Base-by-base conservation (phyloP, 257 asterid species). In the Solanum megistacrolobum region DNA sequence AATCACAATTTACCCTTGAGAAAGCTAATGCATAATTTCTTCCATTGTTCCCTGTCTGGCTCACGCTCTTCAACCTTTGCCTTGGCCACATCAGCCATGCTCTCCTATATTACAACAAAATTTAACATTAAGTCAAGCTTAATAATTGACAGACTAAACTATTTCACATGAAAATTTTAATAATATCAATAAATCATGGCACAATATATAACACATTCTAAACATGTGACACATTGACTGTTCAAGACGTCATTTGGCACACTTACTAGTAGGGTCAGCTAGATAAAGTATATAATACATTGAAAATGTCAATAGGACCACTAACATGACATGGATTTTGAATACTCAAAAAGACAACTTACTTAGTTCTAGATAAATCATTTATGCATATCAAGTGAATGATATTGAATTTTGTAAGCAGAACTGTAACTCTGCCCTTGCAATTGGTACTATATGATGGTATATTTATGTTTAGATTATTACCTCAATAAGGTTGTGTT, bases 1-100 rank as follows among this genome's bases (percentile, higher is more conserved):
- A 91, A 90, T 95, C 93, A 96, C 85, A 94, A 90, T 90, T 94
- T 93, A 85, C 98, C 97, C 91, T 97, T 97, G 38, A 97, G 98
- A 83, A 97, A 97, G 90, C 81, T 92, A 84, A 90, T 91, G 93
- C 98, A 97, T 62, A 97, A 82, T 87, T 93, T 96, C 92, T 88
- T 92, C 99, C 98, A 97, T 0, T 92, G 93, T 68, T 94, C 99
- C 87, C 89, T 90, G 31, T 97, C 98, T 2, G 96, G 98, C 69
- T 96, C 98, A 2, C 76, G 52, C 11, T 86, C 87, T 86, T 89
- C 94, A 87, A 96, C 27, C 87, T 87, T 94, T 2, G 88, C 87
- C 93, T 91, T 97, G 12, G 89, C 95, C 76, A 89, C 94, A 12
- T 92, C 91, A 20, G 94, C 99, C 69, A 92, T 39, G 2, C 94